Base-by-base conservation (phyloP, 257 asterid genomes). In the Cinchona pubescens region DNA sequence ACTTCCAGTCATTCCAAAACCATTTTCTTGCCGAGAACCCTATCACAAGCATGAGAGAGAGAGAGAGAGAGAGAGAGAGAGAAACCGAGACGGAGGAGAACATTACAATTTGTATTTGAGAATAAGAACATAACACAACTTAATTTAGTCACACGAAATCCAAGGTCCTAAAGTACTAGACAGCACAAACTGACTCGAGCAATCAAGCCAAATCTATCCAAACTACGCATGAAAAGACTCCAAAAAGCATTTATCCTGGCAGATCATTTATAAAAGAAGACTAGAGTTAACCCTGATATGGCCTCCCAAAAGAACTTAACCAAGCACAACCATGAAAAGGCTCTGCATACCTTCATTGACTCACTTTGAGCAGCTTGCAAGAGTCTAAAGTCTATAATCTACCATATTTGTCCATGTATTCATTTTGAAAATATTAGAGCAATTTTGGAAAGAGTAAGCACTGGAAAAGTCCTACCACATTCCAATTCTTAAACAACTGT, bases 1-100 rank as follows among this genome's bases (percentile, higher is more conserved):
- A 21, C 76, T 89, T 69, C 96, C 99, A 35, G 79, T 69, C 99
- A 94, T 92, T 82, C 99, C 99, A 49, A 88, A 82, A 81, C 87
- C 55, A 78, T 81, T 79, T 85, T 92, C 96, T 69, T 74, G 86
- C 65, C 79, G 86, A 78, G 79, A 87, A 80, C 82, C 91, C 97
- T 94, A 86, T 80, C 68, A 82, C 16, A 65, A 73, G 60, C 73
- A 71, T 23, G 27, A 68, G 42, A 65, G 63, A 42, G 69, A 75
- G 67, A 65, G 70, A 65, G 69, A 35, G 49, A 35, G 48, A 35
- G 46, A 19, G 43, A 62, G 65, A n/a, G n/a, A n/a, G n/a, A n/a
- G n/a, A n/a, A n/a, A n/a, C n/a, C n/a, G n/a, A n/a, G n/a, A n/a
- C n/a, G 30, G 37, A 13, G 16, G 49, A 37, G 64, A 27, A 40